Evolutionary conservation across 345 rosid species (phyloP).

Genomic region (Arabidopsis arenosa): DNA sequence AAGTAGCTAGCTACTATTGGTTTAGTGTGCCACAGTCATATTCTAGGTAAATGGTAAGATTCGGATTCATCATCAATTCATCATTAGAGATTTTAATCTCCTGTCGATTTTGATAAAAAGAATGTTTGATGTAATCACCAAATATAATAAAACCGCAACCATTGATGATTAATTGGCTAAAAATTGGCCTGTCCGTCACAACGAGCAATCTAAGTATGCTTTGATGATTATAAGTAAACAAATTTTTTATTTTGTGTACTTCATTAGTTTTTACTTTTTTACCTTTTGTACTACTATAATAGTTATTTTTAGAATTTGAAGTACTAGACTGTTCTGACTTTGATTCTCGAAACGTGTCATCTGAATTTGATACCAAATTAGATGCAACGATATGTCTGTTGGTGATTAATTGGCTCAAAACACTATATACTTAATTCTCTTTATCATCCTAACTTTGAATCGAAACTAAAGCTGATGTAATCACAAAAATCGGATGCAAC

Average conservation of each 20-base stretch:
- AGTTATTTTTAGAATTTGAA: neutral
- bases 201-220: neutral
- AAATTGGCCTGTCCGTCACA: neutral
- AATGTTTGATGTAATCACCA: neutral
- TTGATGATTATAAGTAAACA: neutral
- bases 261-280: neutral
- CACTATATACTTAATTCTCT: neutral
- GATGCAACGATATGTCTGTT: conserved; percentile 16
- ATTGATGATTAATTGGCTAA: neutral
- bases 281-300: conserved; percentile 19
- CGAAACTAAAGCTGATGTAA: conserved; percentile 34
- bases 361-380: conserved; percentile 22
- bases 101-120: neutral
- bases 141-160: neutral
- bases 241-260: conserved; percentile 12
- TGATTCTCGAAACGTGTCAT: conserved; percentile 4
- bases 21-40: neutral
- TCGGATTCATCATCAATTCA: neutral
- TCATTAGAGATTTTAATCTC: neutral
- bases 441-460: conserved; percentile 33
- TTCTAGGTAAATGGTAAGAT: conserved; percentile 21
- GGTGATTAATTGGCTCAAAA: conserved; percentile 22
- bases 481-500: conserved; percentile 34
- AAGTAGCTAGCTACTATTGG: conserved; percentile 12
- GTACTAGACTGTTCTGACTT: conserved; percentile 32